Evolutionary conservation across 2,329 filamentous ascomycete genomes (phyloP).

Genomic region (Alternaria sp.): DNA sequence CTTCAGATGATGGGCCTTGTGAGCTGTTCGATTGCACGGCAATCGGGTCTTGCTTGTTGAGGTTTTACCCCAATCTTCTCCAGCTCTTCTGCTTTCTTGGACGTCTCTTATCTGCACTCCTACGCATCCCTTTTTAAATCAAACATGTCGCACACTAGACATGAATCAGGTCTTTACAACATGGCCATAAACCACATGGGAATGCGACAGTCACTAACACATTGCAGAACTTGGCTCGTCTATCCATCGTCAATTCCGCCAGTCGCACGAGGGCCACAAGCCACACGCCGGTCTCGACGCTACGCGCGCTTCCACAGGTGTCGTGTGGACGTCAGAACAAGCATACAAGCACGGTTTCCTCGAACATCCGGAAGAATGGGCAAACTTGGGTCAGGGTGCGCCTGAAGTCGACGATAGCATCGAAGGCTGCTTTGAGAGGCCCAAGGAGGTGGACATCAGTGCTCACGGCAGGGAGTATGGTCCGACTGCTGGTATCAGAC

Average conservation of each 20-base stretch:
- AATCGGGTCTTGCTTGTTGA: not conserved
- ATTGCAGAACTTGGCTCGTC: constrained; percentile 77
- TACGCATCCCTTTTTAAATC: not conserved
- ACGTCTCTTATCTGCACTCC: not conserved
- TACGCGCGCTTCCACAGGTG: constrained; percentile 86
- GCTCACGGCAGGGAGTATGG: constrained; percentile 85
- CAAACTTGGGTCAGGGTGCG: constrained; percentile 92
- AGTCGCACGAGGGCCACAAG: constrained; percentile 88
- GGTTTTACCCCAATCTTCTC: not conserved
- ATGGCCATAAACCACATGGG: not conserved
- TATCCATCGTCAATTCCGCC: constrained; percentile 87
- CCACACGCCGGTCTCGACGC: constrained; percentile 91
- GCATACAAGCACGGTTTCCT: constrained; percentile 88
- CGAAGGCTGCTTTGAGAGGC: constrained; percentile 84
- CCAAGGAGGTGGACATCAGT: constrained; percentile 78
- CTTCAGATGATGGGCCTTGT: not conserved
- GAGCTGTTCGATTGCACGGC: not conserved
- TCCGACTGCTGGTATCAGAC: constrained; percentile 92
- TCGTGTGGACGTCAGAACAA: constrained; percentile 90
- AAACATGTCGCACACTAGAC: constrained; percentile 13
- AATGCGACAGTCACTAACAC: not conserved
- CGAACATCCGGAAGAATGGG: constrained; percentile 84
- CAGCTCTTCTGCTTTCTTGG: constrained; percentile 2
- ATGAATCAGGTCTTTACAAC: constrained; percentile 19
- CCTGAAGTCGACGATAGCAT: constrained; percentile 95